Conservation (phyloP, 2,329 filamentous ascomycete species). For the Clarireedia sp. region DNA sequence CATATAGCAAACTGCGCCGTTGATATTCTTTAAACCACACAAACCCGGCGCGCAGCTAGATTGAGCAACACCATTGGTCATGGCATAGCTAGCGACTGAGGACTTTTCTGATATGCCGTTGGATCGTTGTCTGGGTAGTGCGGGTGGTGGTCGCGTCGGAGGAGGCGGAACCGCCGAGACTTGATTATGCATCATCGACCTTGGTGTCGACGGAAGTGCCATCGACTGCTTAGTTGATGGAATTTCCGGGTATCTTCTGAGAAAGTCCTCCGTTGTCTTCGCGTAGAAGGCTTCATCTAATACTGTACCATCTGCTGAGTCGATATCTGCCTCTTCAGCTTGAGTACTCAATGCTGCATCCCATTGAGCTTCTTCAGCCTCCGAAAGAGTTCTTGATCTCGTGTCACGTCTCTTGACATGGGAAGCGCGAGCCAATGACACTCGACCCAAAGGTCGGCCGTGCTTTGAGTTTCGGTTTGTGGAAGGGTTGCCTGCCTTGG, state of each 20-base stretch:
- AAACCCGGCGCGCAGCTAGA: constrained; percentile 32
- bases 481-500: constrained; percentile 39
- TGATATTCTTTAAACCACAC: constrained; percentile 73
- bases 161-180: constrained; percentile 29
- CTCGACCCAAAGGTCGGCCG: constrained; percentile 36
- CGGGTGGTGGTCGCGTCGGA: constrained; percentile 40
- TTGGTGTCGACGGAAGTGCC: constrained; percentile 29
- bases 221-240: constrained; percentile 54
- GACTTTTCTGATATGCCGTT: constrained; percentile 64
- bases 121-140: constrained; percentile 59
- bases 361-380: constrained; percentile 76
- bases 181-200: constrained; percentile 17
- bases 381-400: constrained; percentile 60
- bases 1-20: constrained; percentile 74
- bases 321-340: constrained; percentile 32
- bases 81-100: constrained; percentile 15
- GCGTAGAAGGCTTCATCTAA: constrained; percentile 47
- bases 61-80: constrained; percentile 18
- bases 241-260: constrained; percentile 71
- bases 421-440: constrained; percentile 37
- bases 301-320: constrained; percentile 36
- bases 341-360: constrained; percentile 67
- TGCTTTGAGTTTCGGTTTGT: constrained; percentile 33
- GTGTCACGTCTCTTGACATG: constrained; percentile 34
- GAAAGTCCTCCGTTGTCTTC: constrained; percentile 73